Conservation (phyloP, 805 yeast genomes). For the Cyberlindnera sargentensis region DNA sequence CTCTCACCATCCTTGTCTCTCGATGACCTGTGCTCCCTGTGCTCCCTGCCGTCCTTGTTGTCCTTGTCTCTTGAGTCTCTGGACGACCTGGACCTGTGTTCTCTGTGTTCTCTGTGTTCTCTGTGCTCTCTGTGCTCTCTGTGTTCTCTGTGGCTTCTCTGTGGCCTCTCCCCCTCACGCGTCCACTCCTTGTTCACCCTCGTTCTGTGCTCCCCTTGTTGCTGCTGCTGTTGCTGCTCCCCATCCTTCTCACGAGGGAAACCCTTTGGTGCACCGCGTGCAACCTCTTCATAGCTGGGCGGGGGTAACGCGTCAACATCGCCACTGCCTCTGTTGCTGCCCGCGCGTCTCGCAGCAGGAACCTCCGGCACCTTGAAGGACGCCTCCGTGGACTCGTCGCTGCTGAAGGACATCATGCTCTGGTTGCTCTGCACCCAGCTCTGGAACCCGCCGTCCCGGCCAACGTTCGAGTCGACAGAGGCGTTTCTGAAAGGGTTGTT, state of each 20-base stretch:
- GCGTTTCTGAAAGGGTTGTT: slow-evolving; percentile 69
- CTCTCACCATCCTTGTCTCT: slow-evolving; percentile 8
- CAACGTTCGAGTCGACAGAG: slow-evolving; percentile 25
- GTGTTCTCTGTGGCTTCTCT: slow-evolving; percentile 3
- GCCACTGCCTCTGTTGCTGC: slow-evolving; percentile 24
- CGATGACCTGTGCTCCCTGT: slow-evolving; percentile 10
- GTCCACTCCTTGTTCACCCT: slow-evolving; percentile 17
- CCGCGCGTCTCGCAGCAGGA: slow-evolving; percentile 20
- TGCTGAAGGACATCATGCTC: slow-evolving; percentile 35
- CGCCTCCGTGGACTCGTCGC: slow-evolving; percentile 31
- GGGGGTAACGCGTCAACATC: slow-evolving; percentile 27
- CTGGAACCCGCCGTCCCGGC: slow-evolving; percentile 35
- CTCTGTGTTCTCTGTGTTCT: slow-evolving; percentile 9
- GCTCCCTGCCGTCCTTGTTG: background rate
- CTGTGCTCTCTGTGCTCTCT: slow-evolving; percentile 5
- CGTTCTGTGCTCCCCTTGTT: slow-evolving; percentile 7
- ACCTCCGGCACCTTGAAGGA: slow-evolving; percentile 21
- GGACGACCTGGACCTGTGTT: slow-evolving; percentile 10
- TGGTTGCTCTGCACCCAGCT: slow-evolving; percentile 47
- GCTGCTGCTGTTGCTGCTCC: slow-evolving; percentile 9
- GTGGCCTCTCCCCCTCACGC: background rate
- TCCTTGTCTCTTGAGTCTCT: slow-evolving; percentile 3
- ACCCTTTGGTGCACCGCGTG: slow-evolving; percentile 38
- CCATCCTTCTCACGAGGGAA: slow-evolving; percentile 47
- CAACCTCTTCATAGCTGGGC: slow-evolving; percentile 66